Evolutionary conservation across 2,329 filamentous ascomycete species (phyloP).

Genomic region (Colletotrichum sp.): DNA sequence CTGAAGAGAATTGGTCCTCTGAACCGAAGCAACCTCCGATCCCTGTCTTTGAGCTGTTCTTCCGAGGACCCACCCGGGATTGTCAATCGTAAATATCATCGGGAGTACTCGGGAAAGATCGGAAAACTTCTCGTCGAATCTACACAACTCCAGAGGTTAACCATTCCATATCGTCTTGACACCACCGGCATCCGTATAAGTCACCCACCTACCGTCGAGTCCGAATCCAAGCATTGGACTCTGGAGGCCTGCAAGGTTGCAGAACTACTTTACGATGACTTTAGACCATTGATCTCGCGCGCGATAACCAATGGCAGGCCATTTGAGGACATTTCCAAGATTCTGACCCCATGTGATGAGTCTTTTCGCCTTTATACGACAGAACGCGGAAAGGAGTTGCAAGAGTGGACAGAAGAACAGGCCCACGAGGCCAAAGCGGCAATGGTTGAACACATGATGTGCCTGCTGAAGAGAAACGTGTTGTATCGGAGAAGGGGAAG

Average conservation of each 20-base stretch:
- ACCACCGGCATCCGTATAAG: background rate
- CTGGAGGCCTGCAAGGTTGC: background rate
- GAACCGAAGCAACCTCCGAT: background rate
- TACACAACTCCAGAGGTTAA: background rate
- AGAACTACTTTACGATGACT: background rate
- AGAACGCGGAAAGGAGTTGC: background rate
- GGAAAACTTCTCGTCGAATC: background rate
- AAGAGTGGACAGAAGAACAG: background rate
- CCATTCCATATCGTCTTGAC: fast-evolving
- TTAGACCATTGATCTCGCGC: background rate
- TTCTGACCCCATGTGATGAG: background rate
- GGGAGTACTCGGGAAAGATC: background rate
- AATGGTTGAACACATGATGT: background rate
- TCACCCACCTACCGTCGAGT: background rate
- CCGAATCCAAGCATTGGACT: background rate
- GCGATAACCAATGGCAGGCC: background rate
- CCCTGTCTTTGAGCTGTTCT: background rate
- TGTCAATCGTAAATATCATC: fast-evolving
- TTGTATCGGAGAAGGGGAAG: background rate
- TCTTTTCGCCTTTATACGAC: fast-evolving
- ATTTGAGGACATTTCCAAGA: background rate
- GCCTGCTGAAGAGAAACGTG: background rate
- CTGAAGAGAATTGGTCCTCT: background rate
- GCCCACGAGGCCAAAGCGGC: background rate
- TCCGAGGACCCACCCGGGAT: fast-evolving